Conservation (phyloP, 2,329 filamentous ascomycete genomes). For the Botryotinia calthae region DNA sequence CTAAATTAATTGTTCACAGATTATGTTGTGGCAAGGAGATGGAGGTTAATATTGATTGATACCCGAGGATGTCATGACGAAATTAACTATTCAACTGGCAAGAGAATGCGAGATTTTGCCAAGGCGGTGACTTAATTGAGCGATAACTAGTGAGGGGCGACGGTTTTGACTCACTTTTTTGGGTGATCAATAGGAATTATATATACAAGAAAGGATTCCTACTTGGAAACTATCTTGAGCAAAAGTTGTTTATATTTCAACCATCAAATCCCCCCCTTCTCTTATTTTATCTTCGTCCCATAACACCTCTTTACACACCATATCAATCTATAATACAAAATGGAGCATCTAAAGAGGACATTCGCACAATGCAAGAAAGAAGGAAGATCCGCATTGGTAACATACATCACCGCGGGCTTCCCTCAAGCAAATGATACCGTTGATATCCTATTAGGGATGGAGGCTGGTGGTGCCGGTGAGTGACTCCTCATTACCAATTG, state of each 20-base stretch:
- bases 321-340: slow-evolving; percentile 26
- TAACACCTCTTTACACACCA: slow-evolving; percentile 20
- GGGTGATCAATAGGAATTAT: slow-evolving; percentile 6
- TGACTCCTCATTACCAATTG: not conserved
- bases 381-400: slow-evolving; percentile 67
- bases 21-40: not conserved
- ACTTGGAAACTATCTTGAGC: not conserved
- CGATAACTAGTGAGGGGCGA: slow-evolving; percentile 17
- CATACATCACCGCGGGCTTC: slow-evolving; percentile 94
- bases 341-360: slow-evolving; percentile 52
- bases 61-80: slow-evolving; percentile 1
- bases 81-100: not conserved
- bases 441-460: slow-evolving; percentile 81
- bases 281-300: not conserved
- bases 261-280: not conserved
- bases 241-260: not conserved
- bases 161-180: slow-evolving; percentile 1
- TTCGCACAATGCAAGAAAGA: slow-evolving; percentile 58
- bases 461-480: slow-evolving; percentile 86
- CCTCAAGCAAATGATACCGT: slow-evolving; percentile 79
- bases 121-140: slow-evolving; percentile 7
- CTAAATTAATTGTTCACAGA: not conserved
- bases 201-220: not conserved
- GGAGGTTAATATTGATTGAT: not conserved
- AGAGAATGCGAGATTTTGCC: slow-evolving; percentile 26